phyloP scores from a whole-genome alignment of 2,329 filamentous ascomycete genomes.

The Volutella citrinella region DNA sequence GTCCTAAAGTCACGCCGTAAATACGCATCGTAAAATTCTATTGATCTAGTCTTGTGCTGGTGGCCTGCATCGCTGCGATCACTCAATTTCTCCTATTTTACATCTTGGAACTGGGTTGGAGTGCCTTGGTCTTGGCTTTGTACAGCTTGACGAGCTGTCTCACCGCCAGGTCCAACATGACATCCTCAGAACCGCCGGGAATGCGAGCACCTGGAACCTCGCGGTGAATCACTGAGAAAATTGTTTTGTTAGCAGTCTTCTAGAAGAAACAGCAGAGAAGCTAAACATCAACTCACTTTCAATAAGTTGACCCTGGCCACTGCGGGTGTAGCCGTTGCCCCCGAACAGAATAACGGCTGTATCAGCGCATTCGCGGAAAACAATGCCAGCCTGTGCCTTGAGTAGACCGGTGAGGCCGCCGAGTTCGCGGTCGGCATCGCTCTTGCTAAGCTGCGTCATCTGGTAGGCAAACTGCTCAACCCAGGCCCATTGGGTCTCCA shows the following conservation, averaged over 20 bases:
- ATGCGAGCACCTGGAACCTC: slow-evolving; percentile 24
- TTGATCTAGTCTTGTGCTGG: too few species aligned
- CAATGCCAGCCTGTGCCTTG: slow-evolving; percentile 70
- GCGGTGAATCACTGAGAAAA: slow-evolving; percentile 23
- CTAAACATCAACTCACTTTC: slow-evolving; percentile 53
- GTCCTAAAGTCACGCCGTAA: too few species aligned
- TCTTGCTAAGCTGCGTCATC: slow-evolving; percentile 60
- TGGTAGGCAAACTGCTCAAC: slow-evolving; percentile 69
- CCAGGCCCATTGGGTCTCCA: slow-evolving; percentile 72
- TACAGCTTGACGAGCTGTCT: slow-evolving; percentile 22
- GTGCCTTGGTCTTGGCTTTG: slow-evolving; percentile 3
- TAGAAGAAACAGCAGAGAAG: not conserved
- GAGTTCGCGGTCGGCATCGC: slow-evolving; percentile 59
- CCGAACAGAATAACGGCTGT: slow-evolving; percentile 70
- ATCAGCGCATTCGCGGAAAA: slow-evolving; percentile 68
- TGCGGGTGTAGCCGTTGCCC: slow-evolving; percentile 68
- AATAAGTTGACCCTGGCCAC: slow-evolving; percentile 67
- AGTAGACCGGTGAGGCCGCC: slow-evolving; percentile 70
- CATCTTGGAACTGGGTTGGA: too few species aligned
- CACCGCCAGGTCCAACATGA: slow-evolving; percentile 20
- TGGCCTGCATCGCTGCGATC: too few species aligned
- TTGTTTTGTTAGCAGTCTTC: not conserved
- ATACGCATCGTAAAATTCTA: too few species aligned
- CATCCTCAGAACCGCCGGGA: slow-evolving; percentile 23
- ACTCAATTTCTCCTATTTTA: too few species aligned